Conservation (phyloP, 2,329 filamentous ascomycete species). For the Botrytis aclada region DNA sequence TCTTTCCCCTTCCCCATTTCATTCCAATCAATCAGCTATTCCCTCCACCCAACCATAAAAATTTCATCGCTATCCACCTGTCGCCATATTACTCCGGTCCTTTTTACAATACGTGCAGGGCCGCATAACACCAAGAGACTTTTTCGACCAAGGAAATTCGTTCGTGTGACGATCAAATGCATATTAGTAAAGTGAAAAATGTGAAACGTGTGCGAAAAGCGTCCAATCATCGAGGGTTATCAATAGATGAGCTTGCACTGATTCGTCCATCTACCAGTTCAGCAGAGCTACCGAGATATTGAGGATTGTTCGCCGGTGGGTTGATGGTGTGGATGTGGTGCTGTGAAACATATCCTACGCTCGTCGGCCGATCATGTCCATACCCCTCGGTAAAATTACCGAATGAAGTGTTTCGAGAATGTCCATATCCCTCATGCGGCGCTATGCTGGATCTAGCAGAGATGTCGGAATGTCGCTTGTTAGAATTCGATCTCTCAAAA, state of each 20-base stretch:
- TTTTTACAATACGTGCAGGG: slow-evolving; percentile 16
- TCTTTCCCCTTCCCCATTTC: background rate
- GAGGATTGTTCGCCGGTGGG: slow-evolving; percentile 43
- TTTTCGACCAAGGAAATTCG: slow-evolving; percentile 22
- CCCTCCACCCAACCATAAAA: background rate
- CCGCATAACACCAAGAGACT: slow-evolving; percentile 18
- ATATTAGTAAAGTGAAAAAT: slow-evolving; percentile 10
- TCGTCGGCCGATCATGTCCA: slow-evolving; percentile 50
- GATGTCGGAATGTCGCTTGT: slow-evolving; percentile 49
- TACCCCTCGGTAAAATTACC: slow-evolving; percentile 37
- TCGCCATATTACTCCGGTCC: slow-evolving; percentile 19
- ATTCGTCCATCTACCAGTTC: slow-evolving; percentile 50
- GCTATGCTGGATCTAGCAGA: slow-evolving; percentile 52
- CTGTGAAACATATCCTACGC: slow-evolving; percentile 55
- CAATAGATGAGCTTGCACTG: slow-evolving; percentile 28
- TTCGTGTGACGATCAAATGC: slow-evolving; percentile 11
- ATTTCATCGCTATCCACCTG: slow-evolving; percentile 3
- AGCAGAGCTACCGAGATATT: slow-evolving; percentile 53
- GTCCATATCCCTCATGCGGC: slow-evolving; percentile 45
- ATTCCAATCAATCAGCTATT: background rate
- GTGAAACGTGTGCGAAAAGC: slow-evolving; percentile 12
- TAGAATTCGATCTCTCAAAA: slow-evolving; percentile 55
- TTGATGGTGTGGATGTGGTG: slow-evolving; percentile 56
- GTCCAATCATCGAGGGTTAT: slow-evolving; percentile 21
- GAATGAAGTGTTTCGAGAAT: slow-evolving; percentile 35